A percentile compares a stretch with the other conserved stretches of the same genome.
These are phyloP conservation scores for Aspergillus sclerotioniger DNA, from an alignment of 495 filamentous ascomycete genomes.

Conservation along the genomic window DNA sequence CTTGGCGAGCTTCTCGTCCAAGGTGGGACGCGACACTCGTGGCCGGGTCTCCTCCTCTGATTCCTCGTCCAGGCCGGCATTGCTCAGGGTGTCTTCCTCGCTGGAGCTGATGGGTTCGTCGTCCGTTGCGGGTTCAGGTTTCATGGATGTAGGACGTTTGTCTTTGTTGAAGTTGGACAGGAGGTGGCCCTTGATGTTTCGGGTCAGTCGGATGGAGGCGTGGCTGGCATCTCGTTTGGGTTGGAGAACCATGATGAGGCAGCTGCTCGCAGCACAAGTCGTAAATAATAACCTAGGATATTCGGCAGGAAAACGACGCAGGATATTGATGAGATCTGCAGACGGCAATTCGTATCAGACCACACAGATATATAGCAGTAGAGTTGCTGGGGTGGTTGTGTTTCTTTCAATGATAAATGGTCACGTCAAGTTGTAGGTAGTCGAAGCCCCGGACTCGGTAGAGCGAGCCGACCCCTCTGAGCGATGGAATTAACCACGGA, in stretches of 20 bases:
- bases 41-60: constrained; percentile 11
- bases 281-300: no score
- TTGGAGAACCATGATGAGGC: constrained; percentile 18
- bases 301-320: no score
- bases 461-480: neutral
- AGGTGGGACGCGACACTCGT: constrained; percentile 12
- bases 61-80: constrained; percentile 9
- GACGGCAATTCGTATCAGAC: no score
- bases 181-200: constrained; percentile 3
- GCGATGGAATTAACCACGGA: neutral
- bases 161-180: constrained; percentile 26
- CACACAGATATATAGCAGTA: no score
- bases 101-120: constrained; percentile 32
- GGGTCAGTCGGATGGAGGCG: constrained; percentile 22
- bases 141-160: neutral
- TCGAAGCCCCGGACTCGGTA: neutral
- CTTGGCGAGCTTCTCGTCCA: constrained; percentile 26
- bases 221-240: constrained; percentile 26
- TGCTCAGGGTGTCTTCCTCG: constrained; percentile 23
- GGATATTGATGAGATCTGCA: no score
- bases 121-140: constrained; percentile 23
- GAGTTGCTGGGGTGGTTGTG: no score
- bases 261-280: no score
- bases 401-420: neutral
- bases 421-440: neutral